phyloP scores from a whole-genome alignment of 495 filamentous ascomycete genomes.

The Aspergillus olivimuriae region DNA sequence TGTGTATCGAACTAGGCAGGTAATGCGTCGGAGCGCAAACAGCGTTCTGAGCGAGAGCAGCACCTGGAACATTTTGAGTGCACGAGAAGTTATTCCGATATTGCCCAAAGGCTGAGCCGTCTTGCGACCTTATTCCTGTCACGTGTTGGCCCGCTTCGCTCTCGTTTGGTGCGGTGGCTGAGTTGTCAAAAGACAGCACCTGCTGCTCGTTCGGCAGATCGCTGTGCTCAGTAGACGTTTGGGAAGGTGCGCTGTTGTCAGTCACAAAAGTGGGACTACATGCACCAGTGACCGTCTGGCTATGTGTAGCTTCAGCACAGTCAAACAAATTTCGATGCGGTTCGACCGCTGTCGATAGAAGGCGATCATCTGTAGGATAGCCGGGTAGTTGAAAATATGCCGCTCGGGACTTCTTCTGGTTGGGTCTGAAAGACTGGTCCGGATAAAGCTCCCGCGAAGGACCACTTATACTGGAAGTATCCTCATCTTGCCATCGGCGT shows the following conservation, averaged over 20 bases:
- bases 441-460: background rate
- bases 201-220: background rate
- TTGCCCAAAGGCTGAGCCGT: background rate
- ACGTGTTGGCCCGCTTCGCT: background rate
- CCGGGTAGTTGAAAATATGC: background rate
- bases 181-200: background rate
- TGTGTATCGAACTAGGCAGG: too few relatives aligned
- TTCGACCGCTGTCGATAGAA: background rate
- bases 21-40: too few relatives aligned
- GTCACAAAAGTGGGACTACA: background rate
- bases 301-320: background rate
- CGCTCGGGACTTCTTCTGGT: background rate
- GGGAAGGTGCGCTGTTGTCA: background rate
- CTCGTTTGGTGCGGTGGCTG: background rate
- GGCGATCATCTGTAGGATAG: background rate
- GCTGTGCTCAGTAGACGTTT: background rate
- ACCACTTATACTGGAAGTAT: background rate
- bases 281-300: background rate
- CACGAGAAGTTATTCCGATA: too few relatives aligned
- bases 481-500: background rate
- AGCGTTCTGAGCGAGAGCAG: too few relatives aligned
- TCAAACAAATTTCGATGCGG: background rate
- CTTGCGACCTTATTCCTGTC: background rate
- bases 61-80: too few relatives aligned
- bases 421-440: background rate